phyloP scores from a whole-genome alignment of 2,329 filamentous ascomycete genomes.

The Aspergillus viridinutans region DNA sequence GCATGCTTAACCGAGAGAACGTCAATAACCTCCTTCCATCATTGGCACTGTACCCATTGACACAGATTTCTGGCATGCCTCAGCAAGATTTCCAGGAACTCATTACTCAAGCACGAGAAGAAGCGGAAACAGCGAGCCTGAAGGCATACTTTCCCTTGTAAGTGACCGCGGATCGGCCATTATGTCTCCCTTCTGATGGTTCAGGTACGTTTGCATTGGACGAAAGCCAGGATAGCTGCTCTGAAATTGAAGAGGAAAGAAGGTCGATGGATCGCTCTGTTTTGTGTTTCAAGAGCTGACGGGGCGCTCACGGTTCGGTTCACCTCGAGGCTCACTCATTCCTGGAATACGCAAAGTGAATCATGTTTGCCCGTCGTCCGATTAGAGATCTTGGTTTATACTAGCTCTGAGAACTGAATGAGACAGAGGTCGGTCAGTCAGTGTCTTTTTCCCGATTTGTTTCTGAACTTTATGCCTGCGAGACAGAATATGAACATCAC shows the following conservation, averaged over 20 bases:
- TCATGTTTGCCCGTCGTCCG: neutral
- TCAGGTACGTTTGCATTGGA: conserved; percentile 42
- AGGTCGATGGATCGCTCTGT: neutral
- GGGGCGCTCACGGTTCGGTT: neutral
- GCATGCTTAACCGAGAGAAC: conserved; percentile 37
- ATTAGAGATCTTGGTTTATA: neutral
- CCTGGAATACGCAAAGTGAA: neutral
- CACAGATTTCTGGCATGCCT: conserved; percentile 39
- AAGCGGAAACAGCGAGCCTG: conserved; percentile 33
- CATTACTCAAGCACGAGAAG: conserved; percentile 34
- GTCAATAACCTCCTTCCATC: conserved; percentile 35
- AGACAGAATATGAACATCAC: neutral
- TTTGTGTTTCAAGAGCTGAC: neutral
- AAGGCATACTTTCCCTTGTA: conserved; percentile 46
- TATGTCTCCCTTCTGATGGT: conserved; percentile 15
- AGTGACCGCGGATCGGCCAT: conserved; percentile 13
- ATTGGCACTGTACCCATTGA: conserved; percentile 44
- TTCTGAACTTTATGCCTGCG: neutral
- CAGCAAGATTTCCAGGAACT: conserved; percentile 34
- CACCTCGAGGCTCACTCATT: neutral
- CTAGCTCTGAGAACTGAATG: neutral
- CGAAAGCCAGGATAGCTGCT: conserved; percentile 27
- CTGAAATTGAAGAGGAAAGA: neutral
- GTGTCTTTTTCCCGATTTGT: neutral
- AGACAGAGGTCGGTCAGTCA: neutral